Evolutionary conservation across 148 eudicot genomes (phyloP).

Genomic region (Rheum nobile): DNA sequence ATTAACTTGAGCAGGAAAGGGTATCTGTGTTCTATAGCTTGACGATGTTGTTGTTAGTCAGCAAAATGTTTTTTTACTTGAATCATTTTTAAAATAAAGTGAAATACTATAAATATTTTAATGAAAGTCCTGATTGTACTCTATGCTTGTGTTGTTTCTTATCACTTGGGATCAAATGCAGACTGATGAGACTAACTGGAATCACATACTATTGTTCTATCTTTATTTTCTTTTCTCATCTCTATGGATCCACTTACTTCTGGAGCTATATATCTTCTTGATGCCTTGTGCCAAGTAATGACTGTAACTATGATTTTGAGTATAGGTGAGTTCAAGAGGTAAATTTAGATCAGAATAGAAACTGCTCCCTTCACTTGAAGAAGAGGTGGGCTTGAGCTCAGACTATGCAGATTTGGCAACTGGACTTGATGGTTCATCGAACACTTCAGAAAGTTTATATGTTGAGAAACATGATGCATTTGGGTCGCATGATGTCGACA

Average conservation of each 20-base stretch:
- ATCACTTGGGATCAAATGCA: background rate
- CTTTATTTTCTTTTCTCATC: background rate
- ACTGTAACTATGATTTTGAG: constrained; percentile 1
- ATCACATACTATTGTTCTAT: background rate
- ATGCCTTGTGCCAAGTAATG: constrained; percentile 4
- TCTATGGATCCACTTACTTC: background rate
- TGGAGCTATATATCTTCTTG: background rate
- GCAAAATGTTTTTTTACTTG: background rate
- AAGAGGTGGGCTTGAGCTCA: constrained; percentile 41
- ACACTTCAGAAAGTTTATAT: constrained; percentile 64
- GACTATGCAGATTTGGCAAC: constrained; percentile 51
- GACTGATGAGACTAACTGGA: background rate
- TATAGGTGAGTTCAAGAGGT: constrained; percentile 47
- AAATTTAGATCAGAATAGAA: constrained; percentile 41
- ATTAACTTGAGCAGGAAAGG: background rate
- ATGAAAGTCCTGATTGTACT: background rate
- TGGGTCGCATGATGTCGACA: constrained; percentile 55
- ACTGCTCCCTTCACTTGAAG: constrained; percentile 72
- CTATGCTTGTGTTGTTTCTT: background rate
- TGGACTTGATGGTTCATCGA: constrained; percentile 68
- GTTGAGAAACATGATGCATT: constrained; percentile 67
- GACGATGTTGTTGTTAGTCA: background rate
- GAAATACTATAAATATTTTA: background rate
- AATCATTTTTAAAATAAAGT: background rate
- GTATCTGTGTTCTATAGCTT: background rate